Evolutionary conservation across 306 rosid genomes (phyloP).

Genomic region (Betula pendula): DNA sequence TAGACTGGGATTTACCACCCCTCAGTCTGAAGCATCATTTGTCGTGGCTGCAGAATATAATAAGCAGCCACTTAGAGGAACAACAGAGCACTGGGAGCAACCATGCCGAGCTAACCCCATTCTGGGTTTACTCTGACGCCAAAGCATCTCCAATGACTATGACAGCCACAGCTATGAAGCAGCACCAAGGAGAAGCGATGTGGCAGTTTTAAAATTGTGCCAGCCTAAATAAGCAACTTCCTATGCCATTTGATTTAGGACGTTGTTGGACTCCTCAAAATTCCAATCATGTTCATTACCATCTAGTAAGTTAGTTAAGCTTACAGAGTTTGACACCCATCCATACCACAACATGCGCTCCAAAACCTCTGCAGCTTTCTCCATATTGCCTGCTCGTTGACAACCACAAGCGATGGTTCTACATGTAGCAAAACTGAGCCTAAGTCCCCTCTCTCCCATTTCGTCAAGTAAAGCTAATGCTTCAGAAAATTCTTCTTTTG

Average conservation of each 20-base stretch:
- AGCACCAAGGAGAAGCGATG: background rate
- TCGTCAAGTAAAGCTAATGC: conserved; percentile 33
- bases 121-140: background rate
- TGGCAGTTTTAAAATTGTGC: background rate
- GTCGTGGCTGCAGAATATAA: background rate
- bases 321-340: conserved; percentile 37
- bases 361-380: conserved; percentile 37
- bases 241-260: background rate
- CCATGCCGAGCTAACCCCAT: background rate
- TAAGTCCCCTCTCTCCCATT: conserved; percentile 29
- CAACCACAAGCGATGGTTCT: conserved; percentile 28
- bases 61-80: background rate
- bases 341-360: conserved; percentile 38
- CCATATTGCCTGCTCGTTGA: conserved; percentile 22
- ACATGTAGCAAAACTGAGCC: conserved; percentile 30
- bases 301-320: background rate
- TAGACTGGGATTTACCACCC: background rate
- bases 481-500: conserved; percentile 10
- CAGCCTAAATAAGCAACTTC: background rate
- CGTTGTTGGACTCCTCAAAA: background rate
- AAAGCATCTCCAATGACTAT: background rate
- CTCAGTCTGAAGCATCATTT: background rate
- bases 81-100: background rate
- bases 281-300: background rate
- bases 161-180: background rate